Evolutionary conservation across 805 yeast genomes (phyloP).

Genomic region (Monosporozyma aquatica): DNA sequence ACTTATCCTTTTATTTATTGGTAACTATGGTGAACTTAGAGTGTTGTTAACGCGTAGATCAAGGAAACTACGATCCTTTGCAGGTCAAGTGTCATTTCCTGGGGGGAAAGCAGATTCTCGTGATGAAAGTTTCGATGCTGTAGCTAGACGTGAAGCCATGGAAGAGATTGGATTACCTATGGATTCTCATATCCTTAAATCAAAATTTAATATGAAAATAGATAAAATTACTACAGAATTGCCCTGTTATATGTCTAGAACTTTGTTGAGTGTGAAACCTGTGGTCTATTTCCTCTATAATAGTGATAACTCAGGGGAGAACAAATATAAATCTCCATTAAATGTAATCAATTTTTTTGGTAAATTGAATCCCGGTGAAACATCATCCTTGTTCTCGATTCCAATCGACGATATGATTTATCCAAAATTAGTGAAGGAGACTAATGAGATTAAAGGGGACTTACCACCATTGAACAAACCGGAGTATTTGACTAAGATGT

Average conservation of each 20-base stretch:
- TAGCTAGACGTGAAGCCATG: slow-evolving; percentile 72
- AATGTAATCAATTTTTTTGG: slow-evolving; percentile 29
- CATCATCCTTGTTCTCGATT: slow-evolving; percentile 59
- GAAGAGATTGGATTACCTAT: slow-evolving; percentile 77
- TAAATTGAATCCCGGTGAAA: slow-evolving; percentile 66
- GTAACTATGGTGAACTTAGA: slow-evolving; percentile 62
- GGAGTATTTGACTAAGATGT: slow-evolving; percentile 29
- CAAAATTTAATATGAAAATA: slow-evolving; percentile 45
- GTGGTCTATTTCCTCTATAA: slow-evolving; percentile 54
- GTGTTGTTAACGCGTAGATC: slow-evolving; percentile 76
- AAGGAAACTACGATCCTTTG: slow-evolving; percentile 56
- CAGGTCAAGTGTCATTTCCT: slow-evolving; percentile 88
- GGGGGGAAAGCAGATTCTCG: slow-evolving; percentile 83
- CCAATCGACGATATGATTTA: slow-evolving; percentile 53
- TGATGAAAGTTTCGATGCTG: slow-evolving; percentile 56
- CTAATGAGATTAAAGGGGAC: too few relatives aligned
- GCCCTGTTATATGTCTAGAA: slow-evolving; percentile 77
- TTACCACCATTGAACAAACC: not conserved
- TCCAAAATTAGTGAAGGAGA: too few relatives aligned
- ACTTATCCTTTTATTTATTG: slow-evolving; percentile 61
- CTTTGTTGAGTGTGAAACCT: slow-evolving; percentile 77
- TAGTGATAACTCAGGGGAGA: slow-evolving; percentile 9
- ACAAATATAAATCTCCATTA: slow-evolving; percentile 26
- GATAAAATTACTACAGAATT: slow-evolving; percentile 48
- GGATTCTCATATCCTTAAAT: slow-evolving; percentile 36